Evolutionary conservation across 257 asterid species (phyloP).

Genomic region (Cordia subcordata): DNA sequence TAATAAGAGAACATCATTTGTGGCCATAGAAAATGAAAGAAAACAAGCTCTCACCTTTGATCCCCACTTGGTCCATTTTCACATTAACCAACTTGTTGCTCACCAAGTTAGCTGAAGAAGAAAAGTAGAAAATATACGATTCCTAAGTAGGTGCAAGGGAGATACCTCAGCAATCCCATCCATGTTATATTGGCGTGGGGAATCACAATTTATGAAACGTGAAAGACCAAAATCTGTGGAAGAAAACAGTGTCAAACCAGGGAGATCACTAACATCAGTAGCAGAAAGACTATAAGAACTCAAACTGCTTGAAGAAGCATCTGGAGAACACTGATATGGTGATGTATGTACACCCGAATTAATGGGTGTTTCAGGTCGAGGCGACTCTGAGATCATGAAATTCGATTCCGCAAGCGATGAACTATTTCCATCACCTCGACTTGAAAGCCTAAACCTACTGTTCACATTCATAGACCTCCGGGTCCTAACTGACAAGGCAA

Average conservation of each 20-base stretch:
- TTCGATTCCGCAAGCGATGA: conserved; percentile 29
- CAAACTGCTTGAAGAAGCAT: conserved; percentile 37
- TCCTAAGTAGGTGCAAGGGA: not conserved
- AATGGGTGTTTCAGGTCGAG: conserved; percentile 24
- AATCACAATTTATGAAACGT: conserved; percentile 28
- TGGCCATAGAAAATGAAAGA: conserved; percentile 3
- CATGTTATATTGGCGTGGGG: conserved; percentile 41
- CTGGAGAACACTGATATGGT: conserved; percentile 24
- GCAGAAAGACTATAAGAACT: conserved; percentile 43
- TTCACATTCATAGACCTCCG: conserved; percentile 35
- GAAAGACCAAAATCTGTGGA: conserved; percentile 33
- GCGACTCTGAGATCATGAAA: conserved; percentile 19
- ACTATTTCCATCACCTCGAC: conserved; percentile 28
- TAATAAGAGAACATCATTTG: conserved; percentile 7
- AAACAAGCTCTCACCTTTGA: not conserved
- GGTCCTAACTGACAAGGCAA: conserved; percentile 35
- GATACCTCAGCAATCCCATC: conserved; percentile 70
- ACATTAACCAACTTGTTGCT: no score
- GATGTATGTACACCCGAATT: conserved; percentile 25
- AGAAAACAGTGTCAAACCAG: conserved; percentile 20
- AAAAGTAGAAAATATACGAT: not conserved
- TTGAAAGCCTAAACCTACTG: conserved; percentile 28
- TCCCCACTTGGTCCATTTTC: not conserved
- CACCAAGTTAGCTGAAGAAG: no score
- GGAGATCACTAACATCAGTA: conserved; percentile 27